Evolutionary conservation across 495 filamentous ascomycete species (phyloP).

Genomic region (Trichodelitschia bisporula): DNA sequence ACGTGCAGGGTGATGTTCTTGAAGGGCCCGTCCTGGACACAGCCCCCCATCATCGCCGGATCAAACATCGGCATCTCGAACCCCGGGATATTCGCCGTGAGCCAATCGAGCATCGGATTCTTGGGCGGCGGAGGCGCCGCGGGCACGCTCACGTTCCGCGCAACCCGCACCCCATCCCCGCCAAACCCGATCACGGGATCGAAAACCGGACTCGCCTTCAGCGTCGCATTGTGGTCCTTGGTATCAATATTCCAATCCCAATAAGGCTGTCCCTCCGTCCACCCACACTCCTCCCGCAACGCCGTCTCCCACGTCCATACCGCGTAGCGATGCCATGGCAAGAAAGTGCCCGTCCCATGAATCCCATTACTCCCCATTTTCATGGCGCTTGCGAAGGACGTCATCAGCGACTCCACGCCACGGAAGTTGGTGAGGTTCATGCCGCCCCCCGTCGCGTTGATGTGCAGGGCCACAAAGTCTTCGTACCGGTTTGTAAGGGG

Average conservation of each 20-base stretch:
- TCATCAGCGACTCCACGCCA: not conserved
- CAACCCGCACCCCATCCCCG: not conserved
- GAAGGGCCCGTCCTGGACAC: constrained; percentile 1
- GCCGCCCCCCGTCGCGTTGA: constrained; percentile 1
- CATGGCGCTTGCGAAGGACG: not conserved
- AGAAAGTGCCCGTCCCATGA: not conserved
- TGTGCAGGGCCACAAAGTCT: not conserved
- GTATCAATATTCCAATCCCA: not conserved
- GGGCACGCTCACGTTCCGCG: too few species aligned
- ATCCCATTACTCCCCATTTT: not conserved
- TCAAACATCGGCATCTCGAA: not conserved
- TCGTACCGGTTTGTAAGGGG: not conserved
- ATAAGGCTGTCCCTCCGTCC: not conserved
- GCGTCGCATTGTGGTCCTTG: not conserved
- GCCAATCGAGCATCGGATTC: not conserved
- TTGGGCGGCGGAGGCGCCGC: too few species aligned
- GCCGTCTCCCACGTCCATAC: not conserved
- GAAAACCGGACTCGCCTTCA: not conserved
- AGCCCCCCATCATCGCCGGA: not conserved
- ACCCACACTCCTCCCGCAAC: not conserved
- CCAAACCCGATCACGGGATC: not conserved
- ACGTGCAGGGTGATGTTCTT: constrained; percentile 1
- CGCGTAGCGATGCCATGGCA: not conserved
- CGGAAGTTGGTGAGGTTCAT: not conserved
- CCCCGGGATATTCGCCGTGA: too few species aligned